Conservation (phyloP, 805 yeast species). For the Zygotorulaspora sp. region DNA sequence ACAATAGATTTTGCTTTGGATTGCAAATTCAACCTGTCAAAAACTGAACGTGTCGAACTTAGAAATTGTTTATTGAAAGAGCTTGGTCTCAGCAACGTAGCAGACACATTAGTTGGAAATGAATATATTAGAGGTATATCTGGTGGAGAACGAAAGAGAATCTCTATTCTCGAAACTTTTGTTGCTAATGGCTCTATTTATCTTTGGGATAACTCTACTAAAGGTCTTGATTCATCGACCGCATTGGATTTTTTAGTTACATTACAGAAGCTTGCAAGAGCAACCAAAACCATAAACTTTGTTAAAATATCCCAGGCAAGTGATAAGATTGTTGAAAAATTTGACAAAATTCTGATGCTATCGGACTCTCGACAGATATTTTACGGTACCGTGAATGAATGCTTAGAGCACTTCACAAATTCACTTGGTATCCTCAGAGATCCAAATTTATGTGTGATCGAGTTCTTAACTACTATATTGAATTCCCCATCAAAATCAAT, state of each 20-base stretch:
- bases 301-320: conserved; percentile 49
- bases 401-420: conserved; percentile 44
- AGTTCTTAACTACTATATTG: conserved; percentile 55
- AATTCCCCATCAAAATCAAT: conserved; percentile 35
- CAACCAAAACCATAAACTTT: conserved; percentile 40
- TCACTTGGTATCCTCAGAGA: conserved; percentile 51
- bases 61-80: conserved; percentile 32
- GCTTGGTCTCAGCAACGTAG: conserved; percentile 48
- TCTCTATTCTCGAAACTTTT: conserved; percentile 56
- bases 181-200: conserved; percentile 44
- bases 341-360: conserved; percentile 45
- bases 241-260: conserved; percentile 46
- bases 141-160: conserved; percentile 66
- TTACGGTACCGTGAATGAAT: conserved; percentile 42
- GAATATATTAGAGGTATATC: conserved; percentile 61
- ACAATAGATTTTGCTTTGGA: conserved; percentile 53
- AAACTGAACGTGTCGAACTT: conserved; percentile 25
- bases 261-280: conserved; percentile 40
- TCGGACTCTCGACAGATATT: conserved; percentile 47
- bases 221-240: conserved; percentile 49
- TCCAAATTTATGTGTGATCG: conserved; percentile 59
- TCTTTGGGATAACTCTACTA: conserved; percentile 51
- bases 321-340: conserved; percentile 45
- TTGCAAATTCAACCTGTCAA: conserved; percentile 36
- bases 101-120: conserved; percentile 57